Conservation (phyloP, 2,329 filamentous ascomycete genomes). For the Sclerotinia spermophila region DNA sequence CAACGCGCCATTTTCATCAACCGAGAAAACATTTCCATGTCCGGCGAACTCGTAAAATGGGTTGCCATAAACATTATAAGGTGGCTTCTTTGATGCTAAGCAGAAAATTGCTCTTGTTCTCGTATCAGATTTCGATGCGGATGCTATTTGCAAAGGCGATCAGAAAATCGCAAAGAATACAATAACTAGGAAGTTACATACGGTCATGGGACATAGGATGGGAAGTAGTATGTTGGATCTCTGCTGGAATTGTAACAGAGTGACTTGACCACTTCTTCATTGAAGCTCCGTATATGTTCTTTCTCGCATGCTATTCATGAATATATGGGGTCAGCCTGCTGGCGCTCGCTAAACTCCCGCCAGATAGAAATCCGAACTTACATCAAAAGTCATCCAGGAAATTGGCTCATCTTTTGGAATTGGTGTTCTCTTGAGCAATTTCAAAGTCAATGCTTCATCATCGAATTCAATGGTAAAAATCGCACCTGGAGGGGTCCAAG, state of each 20-base stretch:
- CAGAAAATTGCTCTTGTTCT: constrained; percentile 90
- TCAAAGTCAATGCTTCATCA: constrained; percentile 70
- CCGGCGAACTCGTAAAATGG: constrained; percentile 86
- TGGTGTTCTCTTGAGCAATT: constrained; percentile 73
- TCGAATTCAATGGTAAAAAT: constrained; percentile 90
- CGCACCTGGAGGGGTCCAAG: constrained; percentile 84
- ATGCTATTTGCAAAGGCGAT: constrained; percentile 44
- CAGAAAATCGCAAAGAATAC: neutral
- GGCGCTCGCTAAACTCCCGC: constrained; percentile 21
- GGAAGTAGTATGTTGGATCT: constrained; percentile 58
- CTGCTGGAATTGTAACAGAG: constrained; percentile 67
- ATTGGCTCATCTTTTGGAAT: constrained; percentile 83
- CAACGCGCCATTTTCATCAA: constrained; percentile 54
- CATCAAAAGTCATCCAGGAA: constrained; percentile 90
- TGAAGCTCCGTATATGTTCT: constrained; percentile 81
- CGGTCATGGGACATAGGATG: constrained; percentile 13
- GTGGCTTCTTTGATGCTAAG: constrained; percentile 71
- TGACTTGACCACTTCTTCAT: constrained; percentile 95
- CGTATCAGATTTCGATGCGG: constrained; percentile 62
- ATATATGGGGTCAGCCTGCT: neutral
- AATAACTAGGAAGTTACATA: constrained; percentile 49
- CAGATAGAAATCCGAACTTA: constrained; percentile 43
- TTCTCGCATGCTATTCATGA: constrained; percentile 63
- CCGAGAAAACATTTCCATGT: constrained; percentile 72
- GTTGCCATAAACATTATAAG: constrained; percentile 82